A percentile compares a stretch with the other conserved stretches of the same genome.
These are phyloP conservation scores for Babjeviella inositovora DNA, from an alignment of 805 yeast species.

Conservation along the genomic window DNA sequence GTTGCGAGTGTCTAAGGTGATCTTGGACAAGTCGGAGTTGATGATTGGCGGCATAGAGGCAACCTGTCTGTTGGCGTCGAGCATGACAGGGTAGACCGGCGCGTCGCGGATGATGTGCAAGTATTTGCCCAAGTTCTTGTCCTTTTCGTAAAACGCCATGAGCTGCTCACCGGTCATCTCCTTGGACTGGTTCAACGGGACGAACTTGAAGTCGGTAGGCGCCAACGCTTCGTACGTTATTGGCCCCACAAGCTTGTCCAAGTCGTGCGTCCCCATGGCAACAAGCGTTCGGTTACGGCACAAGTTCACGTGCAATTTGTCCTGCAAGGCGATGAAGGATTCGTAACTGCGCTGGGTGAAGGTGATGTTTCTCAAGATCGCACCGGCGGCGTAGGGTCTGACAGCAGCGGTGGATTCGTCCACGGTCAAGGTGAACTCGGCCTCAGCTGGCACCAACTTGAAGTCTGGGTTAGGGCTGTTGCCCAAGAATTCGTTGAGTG, in stretches of 20 bases:
- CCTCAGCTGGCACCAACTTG: slow-evolving; percentile 42
- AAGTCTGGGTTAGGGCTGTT: slow-evolving; percentile 48
- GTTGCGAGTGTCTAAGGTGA: slow-evolving; percentile 69
- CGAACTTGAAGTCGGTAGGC: slow-evolving; percentile 62
- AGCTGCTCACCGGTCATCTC: slow-evolving; percentile 61
- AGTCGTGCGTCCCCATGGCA: slow-evolving; percentile 97
- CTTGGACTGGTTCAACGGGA: slow-evolving; percentile 59
- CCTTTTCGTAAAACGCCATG: slow-evolving; percentile 82
- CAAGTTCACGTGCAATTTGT: slow-evolving; percentile 84
- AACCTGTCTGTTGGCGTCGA: slow-evolving; percentile 61
- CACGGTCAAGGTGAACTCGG: slow-evolving; percentile 50
- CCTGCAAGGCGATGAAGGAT: slow-evolving; percentile 91
- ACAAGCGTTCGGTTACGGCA: slow-evolving; percentile 96
- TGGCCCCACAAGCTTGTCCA: slow-evolving; percentile 65
- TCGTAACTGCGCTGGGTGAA: slow-evolving; percentile 81
- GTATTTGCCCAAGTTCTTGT: slow-evolving; percentile 79
- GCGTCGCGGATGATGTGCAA: slow-evolving; percentile 78
- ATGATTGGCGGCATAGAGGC: slow-evolving; percentile 95
- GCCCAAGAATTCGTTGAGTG: slow-evolving; percentile 82
- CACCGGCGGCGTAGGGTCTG: slow-evolving; percentile 92
- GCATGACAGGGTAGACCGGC: slow-evolving; percentile 82
- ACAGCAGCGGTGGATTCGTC: slow-evolving; percentile 56
- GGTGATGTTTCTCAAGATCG: slow-evolving; percentile 71
- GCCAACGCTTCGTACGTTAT: slow-evolving; percentile 77
- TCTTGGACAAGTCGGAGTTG: slow-evolving; percentile 83